Base-by-base conservation (phyloP, 371 early-diverging fungal genomes). In the Actinomucor elegans region DNA sequence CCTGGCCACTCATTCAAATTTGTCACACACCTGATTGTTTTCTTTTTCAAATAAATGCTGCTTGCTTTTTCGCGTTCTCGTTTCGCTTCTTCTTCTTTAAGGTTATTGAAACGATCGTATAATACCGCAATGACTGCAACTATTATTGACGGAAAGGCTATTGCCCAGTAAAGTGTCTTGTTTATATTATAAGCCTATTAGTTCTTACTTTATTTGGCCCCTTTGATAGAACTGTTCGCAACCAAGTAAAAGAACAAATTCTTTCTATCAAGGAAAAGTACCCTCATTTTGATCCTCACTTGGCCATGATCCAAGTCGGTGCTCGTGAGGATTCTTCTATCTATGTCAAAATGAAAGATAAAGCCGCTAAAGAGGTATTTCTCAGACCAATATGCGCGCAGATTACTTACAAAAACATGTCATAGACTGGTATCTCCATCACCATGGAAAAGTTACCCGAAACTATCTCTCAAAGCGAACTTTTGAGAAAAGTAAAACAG, bases 221-320 rank as follows among this genome's bases (percentile, higher is more conserved):
- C 11, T 11, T 28, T 9, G 0, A 14, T 61, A 88, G 88, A 51
- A 59, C 77, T 43, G 79, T 90, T 49, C 88, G 88, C 33, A 66
- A 57, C 31, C 64, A 80, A 49, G 73, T 88, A 27, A 79, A 83
- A 54, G 53, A 56, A 7, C 83, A 89, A 38, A 83, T 94, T 38
- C 67, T 73, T 5, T 79, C 75, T n/a, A 78, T 85, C 61, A 74
- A 79, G 52, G 54, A 53, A 17, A 59, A 70, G 27, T 79, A 87
- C 48, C 84, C 88, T 46, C 57, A 68, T 23, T 93, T 92, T 65
- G 61, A 59, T 26, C 95, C 97, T 33, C 88, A 88, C 34, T 80
- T 97, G 11, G 85, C 91, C 23, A 90, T 96, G 43, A 77, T 94
- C 28, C 94, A 96, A 71, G 93, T 97, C 3, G 97, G 97, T 24